Evolutionary conservation across 164 flowering plant genomes (phyloP).

Genomic region (Vitis rotundifolia): DNA sequence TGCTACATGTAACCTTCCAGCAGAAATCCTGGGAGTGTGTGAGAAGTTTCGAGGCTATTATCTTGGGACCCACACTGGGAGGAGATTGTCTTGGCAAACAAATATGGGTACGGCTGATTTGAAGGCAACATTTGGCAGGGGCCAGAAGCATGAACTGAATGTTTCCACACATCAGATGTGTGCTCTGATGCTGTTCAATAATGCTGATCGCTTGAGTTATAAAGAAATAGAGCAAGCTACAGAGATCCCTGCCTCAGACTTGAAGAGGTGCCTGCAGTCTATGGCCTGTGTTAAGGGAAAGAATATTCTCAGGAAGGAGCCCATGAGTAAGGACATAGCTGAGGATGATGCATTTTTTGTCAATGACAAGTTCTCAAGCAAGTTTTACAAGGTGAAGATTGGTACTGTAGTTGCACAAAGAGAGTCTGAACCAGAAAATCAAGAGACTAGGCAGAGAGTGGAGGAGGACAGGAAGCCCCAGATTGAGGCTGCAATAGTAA

Average conservation of each 20-base stretch:
- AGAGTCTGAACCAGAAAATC: constrained; percentile 27
- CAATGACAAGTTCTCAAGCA: not conserved
- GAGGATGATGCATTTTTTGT: constrained; percentile 2
- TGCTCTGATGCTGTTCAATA: constrained; percentile 63
- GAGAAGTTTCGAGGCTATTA: constrained; percentile 57
- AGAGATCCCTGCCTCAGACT: constrained; percentile 56
- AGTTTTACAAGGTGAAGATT: not conserved
- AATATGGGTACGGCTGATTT: constrained; percentile 64
- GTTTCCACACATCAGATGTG: constrained; percentile 43
- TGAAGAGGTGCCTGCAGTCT: constrained; percentile 68
- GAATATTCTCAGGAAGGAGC: not conserved
- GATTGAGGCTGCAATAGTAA: constrained; percentile 32
- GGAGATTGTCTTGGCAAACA: constrained; percentile 64
- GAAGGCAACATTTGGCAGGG: constrained; percentile 41
- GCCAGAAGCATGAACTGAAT: no score
- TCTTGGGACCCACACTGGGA: constrained; percentile 61
- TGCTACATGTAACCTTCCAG: constrained; percentile 15
- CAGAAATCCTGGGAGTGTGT: constrained; percentile 49
- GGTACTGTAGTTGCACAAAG: constrained; percentile 23
- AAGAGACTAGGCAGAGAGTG: constrained; percentile 29
- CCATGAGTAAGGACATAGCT: not conserved
- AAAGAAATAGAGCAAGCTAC: constrained; percentile 68
- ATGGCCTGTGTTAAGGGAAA: constrained; percentile 55
- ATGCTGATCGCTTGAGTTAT: constrained; percentile 39
- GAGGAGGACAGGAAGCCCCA: constrained; percentile 30